These are phyloP conservation scores for Ophiostoma angusticollis DNA, from an alignment of 2,329 filamentous ascomycete genomes.

Conservation along the genomic window DNA sequence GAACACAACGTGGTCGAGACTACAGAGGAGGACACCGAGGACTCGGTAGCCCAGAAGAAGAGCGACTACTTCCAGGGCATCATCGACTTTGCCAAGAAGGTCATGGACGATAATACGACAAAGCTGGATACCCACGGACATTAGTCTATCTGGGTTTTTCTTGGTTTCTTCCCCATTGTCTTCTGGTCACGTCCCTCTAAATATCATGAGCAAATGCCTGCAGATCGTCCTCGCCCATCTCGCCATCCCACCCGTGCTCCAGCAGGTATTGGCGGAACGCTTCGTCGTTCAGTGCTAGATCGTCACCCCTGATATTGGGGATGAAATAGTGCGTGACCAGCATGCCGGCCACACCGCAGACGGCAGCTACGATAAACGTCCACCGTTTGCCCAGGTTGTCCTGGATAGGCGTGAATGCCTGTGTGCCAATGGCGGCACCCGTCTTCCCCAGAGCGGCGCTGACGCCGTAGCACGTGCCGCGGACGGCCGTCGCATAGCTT, in stretches of 20 bases:
- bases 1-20: conserved; percentile 19
- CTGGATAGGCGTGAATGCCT: conserved; percentile 13
- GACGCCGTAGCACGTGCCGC: conserved; percentile 36
- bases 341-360: conserved; percentile 12
- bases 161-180: too few species aligned
- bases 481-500: conserved; percentile 35
- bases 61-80: conserved; percentile 23
- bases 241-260: conserved; percentile 11
- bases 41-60: conserved; percentile 7
- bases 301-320: conserved; percentile 8
- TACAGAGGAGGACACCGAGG: conserved; percentile 11
- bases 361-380: conserved; percentile 13
- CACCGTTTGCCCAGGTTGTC: conserved; percentile 11
- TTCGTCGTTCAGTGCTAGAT: conserved; percentile 9
- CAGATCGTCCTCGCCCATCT: conserved; percentile 13
- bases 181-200: too few species aligned
- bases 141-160: too few species aligned
- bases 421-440: conserved; percentile 36
- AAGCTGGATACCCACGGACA: conserved; percentile 35
- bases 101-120: conserved; percentile 42
- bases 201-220: conserved; percentile 3
- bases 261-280: conserved; percentile 10
- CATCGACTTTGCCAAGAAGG: conserved; percentile 35
- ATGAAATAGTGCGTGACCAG: conserved; percentile 11
- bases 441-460: conserved; percentile 38